These are phyloP conservation scores for Silene latifolia DNA, from an alignment of 148 eudicot species.

Conservation along the genomic window DNA sequence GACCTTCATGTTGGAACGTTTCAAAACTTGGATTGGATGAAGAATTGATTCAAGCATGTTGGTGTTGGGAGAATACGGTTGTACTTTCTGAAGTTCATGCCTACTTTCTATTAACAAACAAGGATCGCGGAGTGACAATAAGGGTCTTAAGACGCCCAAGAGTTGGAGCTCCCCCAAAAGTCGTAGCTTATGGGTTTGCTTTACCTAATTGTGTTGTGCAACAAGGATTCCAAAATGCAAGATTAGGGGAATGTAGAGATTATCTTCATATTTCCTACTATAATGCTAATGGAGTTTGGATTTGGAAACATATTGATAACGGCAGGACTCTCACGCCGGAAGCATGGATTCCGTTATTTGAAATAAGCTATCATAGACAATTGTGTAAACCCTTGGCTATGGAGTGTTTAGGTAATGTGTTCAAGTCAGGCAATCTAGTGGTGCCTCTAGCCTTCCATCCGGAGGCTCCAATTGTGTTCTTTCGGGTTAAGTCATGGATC, in stretches of 20 bases:
- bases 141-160: not conserved
- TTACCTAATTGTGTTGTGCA: conserved; percentile 6
- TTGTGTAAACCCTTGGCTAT: conserved; percentile 4
- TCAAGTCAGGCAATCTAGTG: not conserved
- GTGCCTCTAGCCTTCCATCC: conserved; percentile 12
- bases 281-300: conserved; percentile 7
- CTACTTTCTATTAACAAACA: conserved; percentile 9
- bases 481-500: not conserved
- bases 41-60: not conserved
- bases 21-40: conserved; percentile 9
- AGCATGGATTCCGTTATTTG: conserved; percentile 8
- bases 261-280: conserved; percentile 2
- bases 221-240: conserved; percentile 5
- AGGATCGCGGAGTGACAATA: conserved; percentile 7
- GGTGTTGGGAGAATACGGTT: conserved; percentile 10
- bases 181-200: not conserved
- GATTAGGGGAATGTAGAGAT: conserved; percentile 5
- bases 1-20: not conserved
- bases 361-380: not conserved
- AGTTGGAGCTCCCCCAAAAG: not conserved
- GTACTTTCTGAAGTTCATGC: not conserved
- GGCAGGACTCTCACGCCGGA: not conserved
- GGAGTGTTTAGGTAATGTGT: not conserved
- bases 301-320: conserved; percentile 17
- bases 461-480: not conserved